These are phyloP conservation scores for Anisodus acutangulus DNA, from an alignment of 257 asterid genomes.

Conservation along the genomic window DNA sequence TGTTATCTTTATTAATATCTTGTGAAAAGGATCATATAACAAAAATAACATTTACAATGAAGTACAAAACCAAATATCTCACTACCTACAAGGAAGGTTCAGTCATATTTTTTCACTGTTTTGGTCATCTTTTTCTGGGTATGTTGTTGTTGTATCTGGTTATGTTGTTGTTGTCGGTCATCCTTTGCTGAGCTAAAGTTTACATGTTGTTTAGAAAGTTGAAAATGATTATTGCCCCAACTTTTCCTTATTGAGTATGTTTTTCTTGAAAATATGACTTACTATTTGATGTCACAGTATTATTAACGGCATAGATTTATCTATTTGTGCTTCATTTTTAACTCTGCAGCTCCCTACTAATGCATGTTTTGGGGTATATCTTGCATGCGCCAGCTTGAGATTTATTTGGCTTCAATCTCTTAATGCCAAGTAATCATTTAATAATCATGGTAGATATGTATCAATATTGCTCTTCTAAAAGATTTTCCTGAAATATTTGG, in stretches of 20 bases:
- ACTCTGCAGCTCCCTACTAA: background rate
- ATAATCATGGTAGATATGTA: background rate
- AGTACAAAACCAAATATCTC: background rate
- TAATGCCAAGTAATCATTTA: background rate
- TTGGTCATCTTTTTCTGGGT: background rate
- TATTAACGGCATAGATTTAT: background rate
- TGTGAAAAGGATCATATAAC: too few relatives aligned
- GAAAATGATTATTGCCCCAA: constrained; percentile 17
- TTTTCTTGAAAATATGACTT: background rate
- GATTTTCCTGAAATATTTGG: background rate
- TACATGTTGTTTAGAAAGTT: constrained; percentile 5
- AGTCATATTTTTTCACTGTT: background rate
- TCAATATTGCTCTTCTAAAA: background rate
- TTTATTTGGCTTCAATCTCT: background rate
- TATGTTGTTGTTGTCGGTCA: background rate
- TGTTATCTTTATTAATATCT: background rate
- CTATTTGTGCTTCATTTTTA: background rate
- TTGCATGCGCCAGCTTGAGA: background rate
- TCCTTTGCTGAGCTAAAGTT: constrained; percentile 18
- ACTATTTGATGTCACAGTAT: background rate
- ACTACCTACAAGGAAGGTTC: background rate
- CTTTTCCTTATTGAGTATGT: background rate
- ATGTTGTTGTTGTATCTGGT: background rate
- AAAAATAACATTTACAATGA: too few relatives aligned
- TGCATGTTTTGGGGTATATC: too few relatives aligned